A percentile compares a stretch with the other conserved stretches of the same genome.
Evolutionary conservation across 2,329 filamentous ascomycete species (phyloP).

Genomic region (Microsporum canis): DNA sequence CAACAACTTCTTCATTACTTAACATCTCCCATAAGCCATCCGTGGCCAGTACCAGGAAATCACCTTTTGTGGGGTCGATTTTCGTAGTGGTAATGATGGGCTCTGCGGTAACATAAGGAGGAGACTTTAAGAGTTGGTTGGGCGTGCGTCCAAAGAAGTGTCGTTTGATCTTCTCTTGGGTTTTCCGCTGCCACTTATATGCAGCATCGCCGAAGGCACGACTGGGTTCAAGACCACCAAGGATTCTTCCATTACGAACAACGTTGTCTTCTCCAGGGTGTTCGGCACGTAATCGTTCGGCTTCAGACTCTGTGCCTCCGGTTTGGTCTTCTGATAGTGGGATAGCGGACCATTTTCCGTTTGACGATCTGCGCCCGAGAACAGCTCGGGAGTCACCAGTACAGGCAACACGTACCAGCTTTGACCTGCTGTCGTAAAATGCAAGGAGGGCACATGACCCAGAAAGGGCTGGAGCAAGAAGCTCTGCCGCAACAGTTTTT

Average conservation of each 20-base stretch:
- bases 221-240: conserved; percentile 84
- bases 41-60: conserved; percentile 92
- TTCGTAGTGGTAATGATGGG: conserved; percentile 88
- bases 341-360: conserved; percentile 86
- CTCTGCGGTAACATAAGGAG: conserved; percentile 94
- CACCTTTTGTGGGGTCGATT: conserved; percentile 75
- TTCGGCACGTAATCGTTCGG: conserved; percentile 65
- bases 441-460: conserved; percentile 95
- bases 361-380: conserved; percentile 62
- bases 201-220: conserved; percentile 91
- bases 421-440: conserved; percentile 84
- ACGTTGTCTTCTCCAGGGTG: conserved; percentile 86
- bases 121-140: conserved; percentile 68
- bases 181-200: conserved; percentile 90
- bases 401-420: conserved; percentile 84
- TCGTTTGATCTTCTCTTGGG: conserved; percentile 67
- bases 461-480: conserved; percentile 83
- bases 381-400: conserved; percentile 95
- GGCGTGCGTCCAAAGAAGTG: conserved; percentile 80
- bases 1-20: conserved; percentile 94
- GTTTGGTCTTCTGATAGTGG: conserved; percentile 89
- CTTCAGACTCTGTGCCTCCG: conserved; percentile 76
- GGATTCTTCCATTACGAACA: conserved; percentile 74
- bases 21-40: conserved; percentile 99
- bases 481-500: conserved; percentile 80